Evolutionary conservation across 2,329 filamentous ascomycete species (phyloP), one percentile per base, ranked within the genome.

Genomic region (Capronia epimyces): DNA sequence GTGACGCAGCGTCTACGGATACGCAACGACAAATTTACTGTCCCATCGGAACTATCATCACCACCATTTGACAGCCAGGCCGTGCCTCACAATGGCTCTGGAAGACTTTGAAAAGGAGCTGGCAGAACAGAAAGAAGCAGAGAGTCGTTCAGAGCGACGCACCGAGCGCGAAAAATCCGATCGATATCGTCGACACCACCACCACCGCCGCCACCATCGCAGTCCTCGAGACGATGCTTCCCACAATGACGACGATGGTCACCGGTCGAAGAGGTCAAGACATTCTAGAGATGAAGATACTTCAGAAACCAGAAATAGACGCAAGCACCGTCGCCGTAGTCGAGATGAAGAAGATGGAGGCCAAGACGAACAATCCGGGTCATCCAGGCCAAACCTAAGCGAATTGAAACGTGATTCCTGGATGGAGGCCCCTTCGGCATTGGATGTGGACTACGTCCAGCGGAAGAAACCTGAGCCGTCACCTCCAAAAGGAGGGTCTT

Each of bases 401-500:
- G 62, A 69, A 1, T 62, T 83, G 25, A 78, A 83, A 59, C 81
- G 94, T 57, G 93, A 97, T 67, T 81, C 86, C 0, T 98, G 94
- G 90, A 98, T 98, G 93, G 84, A 89, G 53, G 85, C 85, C 0
- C 89, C 91, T 0, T 87, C 87, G 0, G 82, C 84, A 0, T 71
- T 95, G 29, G 84, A 90, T 46, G 75, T 97, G 50, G 90, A 97
- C 64, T 95, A 95, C 66, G 64, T 74, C 20, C 69, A 73, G 29
- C 67, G 70, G 77, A 60, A 78, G 55, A 81, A 81, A 53, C 66
- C 69, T 31, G 73, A 71, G 49, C 78, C 71, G 58, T 71, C 71
- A 43, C 65, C 64, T 7, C 62, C 69, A 4, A 69, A 67, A 46
- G 56, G 67, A 3, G 67, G 61, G 45, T 71, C 71, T 62, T 63